These are phyloP conservation scores for Kockiozyma suomiensis DNA, from an alignment of 805 yeast genomes.

Conservation along the genomic window DNA sequence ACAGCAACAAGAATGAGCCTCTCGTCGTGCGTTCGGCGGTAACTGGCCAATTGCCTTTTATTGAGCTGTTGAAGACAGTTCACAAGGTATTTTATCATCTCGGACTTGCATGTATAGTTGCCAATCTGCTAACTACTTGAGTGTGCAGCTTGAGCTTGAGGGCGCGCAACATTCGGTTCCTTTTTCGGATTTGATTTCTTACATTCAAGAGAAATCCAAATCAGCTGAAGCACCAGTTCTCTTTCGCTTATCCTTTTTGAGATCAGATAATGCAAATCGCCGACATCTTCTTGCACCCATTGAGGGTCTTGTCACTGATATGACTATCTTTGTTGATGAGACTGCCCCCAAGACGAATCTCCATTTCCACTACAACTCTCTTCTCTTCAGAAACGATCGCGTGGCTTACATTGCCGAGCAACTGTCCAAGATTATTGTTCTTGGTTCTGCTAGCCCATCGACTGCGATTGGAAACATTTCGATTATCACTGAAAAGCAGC, in stretches of 20 bases:
- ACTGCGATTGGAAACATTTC: slow-evolving; percentile 60
- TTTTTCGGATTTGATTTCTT: slow-evolving; percentile 59
- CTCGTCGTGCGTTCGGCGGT: slow-evolving; percentile 66
- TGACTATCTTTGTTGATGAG: slow-evolving; percentile 54
- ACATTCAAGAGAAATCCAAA: slow-evolving; percentile 53
- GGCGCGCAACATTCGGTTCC: slow-evolving; percentile 48
- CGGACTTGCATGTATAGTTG: no score
- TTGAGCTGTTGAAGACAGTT: slow-evolving; percentile 54
- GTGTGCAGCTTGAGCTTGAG: slow-evolving; percentile 37
- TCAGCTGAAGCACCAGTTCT: slow-evolving; percentile 63
- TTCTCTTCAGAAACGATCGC: slow-evolving; percentile 72
- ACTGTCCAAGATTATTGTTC: slow-evolving; percentile 54
- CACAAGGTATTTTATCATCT: slow-evolving; percentile 41
- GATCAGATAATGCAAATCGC: slow-evolving; percentile 13
- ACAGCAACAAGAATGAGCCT: slow-evolving; percentile 50
- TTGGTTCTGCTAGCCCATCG: slow-evolving; percentile 40
- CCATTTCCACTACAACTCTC: slow-evolving; percentile 65
- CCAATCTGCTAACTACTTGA: no score
- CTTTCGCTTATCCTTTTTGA: slow-evolving; percentile 48
- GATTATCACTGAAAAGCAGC: slow-evolving; percentile 70
- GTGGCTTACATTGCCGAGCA: slow-evolving; percentile 73
- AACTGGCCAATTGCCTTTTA: slow-evolving; percentile 47
- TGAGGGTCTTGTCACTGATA: slow-evolving; percentile 51
- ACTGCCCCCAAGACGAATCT: slow-evolving; percentile 39
- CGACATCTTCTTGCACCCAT: slow-evolving; percentile 25